Base-by-base conservation (phyloP, 768 basidiomycete genomes). In the Gautieria morchelliformis region DNA sequence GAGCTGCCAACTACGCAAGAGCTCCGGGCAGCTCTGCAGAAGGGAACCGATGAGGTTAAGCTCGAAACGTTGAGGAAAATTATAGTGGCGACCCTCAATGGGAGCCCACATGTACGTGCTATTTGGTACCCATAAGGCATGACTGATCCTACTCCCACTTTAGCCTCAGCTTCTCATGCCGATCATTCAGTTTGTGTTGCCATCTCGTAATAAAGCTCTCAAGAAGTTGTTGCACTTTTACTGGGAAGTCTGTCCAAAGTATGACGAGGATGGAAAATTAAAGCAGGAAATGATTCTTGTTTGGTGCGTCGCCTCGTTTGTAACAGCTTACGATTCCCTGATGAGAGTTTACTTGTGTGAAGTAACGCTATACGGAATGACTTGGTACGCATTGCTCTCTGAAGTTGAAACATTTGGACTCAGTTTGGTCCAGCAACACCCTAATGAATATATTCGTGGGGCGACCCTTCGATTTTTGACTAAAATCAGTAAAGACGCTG, bases 201-300 rank as follows among this genome's bases (percentile, higher is more conserved):
- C 96, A 39, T 90, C 89, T 53, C 84, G 85, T 68, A 93, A 89
- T 75, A 98, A 99, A 76, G 84, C 86, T 59, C 82, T 98, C 68
- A 98, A 99, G 84, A 99, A 98, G 75, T 74, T 96, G 61, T 75
- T 97, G 39, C 92, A 93, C 70, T 93, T 92, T 68, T 93, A 94
- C 69, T 93, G 90, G 90, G 91, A 98, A 74, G 88, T 98, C 20
- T 98, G 94, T 72, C 95, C 95, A 9, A 97, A 97, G 71, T 86
- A 94, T 61, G 95, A 98, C 65, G 95, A 98, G 65, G 85, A 82
- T 62, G 95, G 95, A 51, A 98, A 97, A 74, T 73, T 98, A 63
- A 97, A 95, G 79, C 96, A 98, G 73, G 95, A 99, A 75, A 98
- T 98, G 95, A 98, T 97, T 67, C 81, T 98, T 53, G 95, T 98